phyloP scores from a whole-genome alignment of 495 filamentous ascomycete species.

The Astrocystis sublimbata region DNA sequence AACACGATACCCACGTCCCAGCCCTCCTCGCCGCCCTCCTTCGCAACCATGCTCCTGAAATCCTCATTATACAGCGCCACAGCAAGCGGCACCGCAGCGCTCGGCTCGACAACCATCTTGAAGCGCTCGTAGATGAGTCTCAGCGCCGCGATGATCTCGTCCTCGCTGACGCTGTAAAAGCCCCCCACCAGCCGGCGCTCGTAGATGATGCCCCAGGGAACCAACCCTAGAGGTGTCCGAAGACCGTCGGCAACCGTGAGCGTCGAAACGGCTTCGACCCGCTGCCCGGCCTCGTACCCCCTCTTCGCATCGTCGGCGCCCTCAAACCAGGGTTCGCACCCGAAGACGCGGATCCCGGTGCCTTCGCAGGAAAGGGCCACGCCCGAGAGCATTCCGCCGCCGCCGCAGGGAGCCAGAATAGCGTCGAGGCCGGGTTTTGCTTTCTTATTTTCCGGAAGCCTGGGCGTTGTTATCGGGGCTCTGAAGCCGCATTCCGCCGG shows the following conservation, averaged over 20 bases:
- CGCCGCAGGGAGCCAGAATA: slow-evolving; percentile 83
- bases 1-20: slow-evolving; percentile 90
- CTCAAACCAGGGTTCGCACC: slow-evolving; percentile 84
- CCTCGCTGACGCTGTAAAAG: slow-evolving; percentile 78
- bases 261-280: slow-evolving; percentile 67
- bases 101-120: slow-evolving; percentile 92
- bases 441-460: slow-evolving; percentile 11
- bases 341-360: slow-evolving; percentile 72
- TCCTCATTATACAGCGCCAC: slow-evolving; percentile 83
- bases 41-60: slow-evolving; percentile 69
- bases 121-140: slow-evolving; percentile 80
- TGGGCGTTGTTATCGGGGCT: slow-evolving; percentile 3
- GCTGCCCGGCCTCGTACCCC: slow-evolving; percentile 55
- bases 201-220: slow-evolving; percentile 81
- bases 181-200: slow-evolving; percentile 68
- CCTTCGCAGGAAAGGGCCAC: slow-evolving; percentile 72
- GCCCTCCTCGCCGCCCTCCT: slow-evolving; percentile 67
- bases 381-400: slow-evolving; percentile 85
- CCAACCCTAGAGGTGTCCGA: slow-evolving; percentile 75
- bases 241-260: slow-evolving; percentile 90
- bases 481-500: slow-evolving; percentile 1
- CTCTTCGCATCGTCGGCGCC: slow-evolving; percentile 80
- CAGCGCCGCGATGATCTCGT: slow-evolving; percentile 78
- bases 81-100: slow-evolving; percentile 81
- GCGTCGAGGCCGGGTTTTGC: slow-evolving; percentile 57